Base-by-base conservation (phyloP, 345 rosid species). In the Punica granatum region DNA sequence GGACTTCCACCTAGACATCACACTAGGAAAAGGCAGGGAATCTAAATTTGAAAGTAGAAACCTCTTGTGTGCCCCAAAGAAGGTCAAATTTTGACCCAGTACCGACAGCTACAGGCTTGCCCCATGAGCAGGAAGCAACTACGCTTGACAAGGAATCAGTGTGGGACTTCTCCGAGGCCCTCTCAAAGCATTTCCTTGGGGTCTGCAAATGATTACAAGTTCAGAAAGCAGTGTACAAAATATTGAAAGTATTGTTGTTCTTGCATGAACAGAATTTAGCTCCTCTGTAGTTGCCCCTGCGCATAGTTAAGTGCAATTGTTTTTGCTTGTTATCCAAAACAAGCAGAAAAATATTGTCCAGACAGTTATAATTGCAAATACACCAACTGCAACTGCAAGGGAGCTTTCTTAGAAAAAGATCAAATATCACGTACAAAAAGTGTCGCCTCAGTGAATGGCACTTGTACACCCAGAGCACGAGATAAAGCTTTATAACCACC, bases 91-190 rank as follows among this genome's bases (percentile, higher is more conserved):
- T 79, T 36, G 98, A 85, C 33, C 99, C 99, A 44, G 99, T 94
- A 60, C 99, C 99, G 62, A 94, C 98, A 37, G 89, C 88, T 43
- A 94, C 98, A 11, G 72, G 75, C 65, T 91, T 91, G 6, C 99
- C 99, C 98, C 99, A 94, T 6, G 98, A 85, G 77, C 96, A 89
- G 64, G 99, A 86, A 3, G 96, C 97, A 77, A 91, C 99, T 1
- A 89, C 74, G 56, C 95, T 91, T 53, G 96, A 79, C 63, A 91
- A 76, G 61, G 86, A 64, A 82, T 94, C 98, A 39, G 68, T 67
- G 49, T 89, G 86, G 74, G 92, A 84, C 73, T 91, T 94, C 77
- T 84, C 96, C 41, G 99, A 90, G 54, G 99, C 99, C 76, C 78
- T 85, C 80, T 94, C 96, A 72, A 94, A 94, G 74, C 96, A 89